A percentile compares a stretch with the other conserved stretches of the same genome.
phyloP scores from a whole-genome alignment of 2,329 filamentous ascomycete species.

The Talaromyces sp. region DNA sequence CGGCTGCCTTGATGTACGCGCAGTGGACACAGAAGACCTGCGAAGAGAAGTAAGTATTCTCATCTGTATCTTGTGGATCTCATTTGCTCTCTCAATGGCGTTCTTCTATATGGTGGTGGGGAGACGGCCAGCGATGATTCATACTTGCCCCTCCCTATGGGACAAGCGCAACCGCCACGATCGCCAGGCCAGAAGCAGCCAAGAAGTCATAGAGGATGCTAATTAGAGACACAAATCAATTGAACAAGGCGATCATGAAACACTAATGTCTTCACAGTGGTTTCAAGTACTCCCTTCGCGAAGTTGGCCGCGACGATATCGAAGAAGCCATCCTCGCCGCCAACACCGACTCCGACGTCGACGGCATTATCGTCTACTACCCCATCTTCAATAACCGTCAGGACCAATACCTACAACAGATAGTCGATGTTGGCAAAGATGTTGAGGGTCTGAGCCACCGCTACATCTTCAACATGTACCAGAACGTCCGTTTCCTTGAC shows the following conservation, averaged over 20 bases:
- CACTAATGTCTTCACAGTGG: conserved; percentile 59
- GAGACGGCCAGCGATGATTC: conserved; percentile 24
- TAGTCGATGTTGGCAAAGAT: conserved; percentile 86
- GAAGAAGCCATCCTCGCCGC: conserved; percentile 86
- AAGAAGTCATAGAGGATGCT: not conserved
- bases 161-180: conserved; percentile 14
- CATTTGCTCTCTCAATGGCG: not conserved
- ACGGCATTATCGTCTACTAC: conserved; percentile 97
- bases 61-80: conserved; percentile 8
- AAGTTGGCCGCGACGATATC: conserved; percentile 81
- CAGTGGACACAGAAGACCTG: conserved; percentile 98
- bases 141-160: conserved; percentile 26
- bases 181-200: not conserved
- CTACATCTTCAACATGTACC: conserved; percentile 99
- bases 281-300: conserved; percentile 83
- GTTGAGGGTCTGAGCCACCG: conserved; percentile 93
- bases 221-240: not conserved
- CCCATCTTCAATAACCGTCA: conserved; percentile 90
- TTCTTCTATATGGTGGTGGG: conserved; percentile 11
- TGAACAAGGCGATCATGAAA: conserved; percentile 2
- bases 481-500: conserved; percentile 95
- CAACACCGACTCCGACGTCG: conserved; percentile 75
- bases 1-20: conserved; percentile 88
- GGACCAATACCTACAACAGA: conserved; percentile 95
- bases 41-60: conserved; percentile 80